Evolutionary conservation across 345 rosid genomes (phyloP), one percentile per base, ranked within the genome.

Genomic region (Hibiscus tridactylites): DNA sequence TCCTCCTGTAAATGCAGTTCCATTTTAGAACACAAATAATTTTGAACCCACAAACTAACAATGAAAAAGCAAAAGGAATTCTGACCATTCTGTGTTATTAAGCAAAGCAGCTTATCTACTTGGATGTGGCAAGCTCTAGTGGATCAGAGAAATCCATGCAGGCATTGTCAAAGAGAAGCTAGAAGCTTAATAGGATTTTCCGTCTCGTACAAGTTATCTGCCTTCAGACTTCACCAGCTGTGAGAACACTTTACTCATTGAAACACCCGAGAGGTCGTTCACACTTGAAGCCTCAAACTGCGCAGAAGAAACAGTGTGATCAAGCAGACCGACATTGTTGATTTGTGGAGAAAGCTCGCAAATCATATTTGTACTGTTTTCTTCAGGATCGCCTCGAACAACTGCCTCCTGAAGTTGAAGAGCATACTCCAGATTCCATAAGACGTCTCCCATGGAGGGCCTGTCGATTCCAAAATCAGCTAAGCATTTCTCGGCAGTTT

Each of bases 401-500:
- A 81, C 83, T 3, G 84, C 83, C 79, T 88, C 91, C 78, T 91
- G 94, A 35, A 93, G 89, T 78, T 91, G 98, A 77, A 88, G 86
- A 3, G 91, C 91, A 29, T 91, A 89, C 76, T 93, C 97, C 69
- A 93, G 85, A 77, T 91, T 93, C 98, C 98, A 91, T 72, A 91
- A 75, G 46, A 91, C 95, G 70, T 90, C 98, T 77, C 90, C 96
- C 91, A 92, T 88, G 0, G 95, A 83, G 63, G 96, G 96, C 70
- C 97, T 83, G 76, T 88, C 93, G 3, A 90, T 88, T 11, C 97
- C 98, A 17, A 11, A 81, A 29, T 89, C 98, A 11, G 97, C 93
- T 75, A 90, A 84, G 84, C 98, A 93, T 65, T 93, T 93, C 83
- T 88, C 98, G 6, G 86, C 98, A 29, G 97, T 89, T 81, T 93